phyloP scores from a whole-genome alignment of 73 alveolate genomes.

The Paramecium octaurelia region DNA sequence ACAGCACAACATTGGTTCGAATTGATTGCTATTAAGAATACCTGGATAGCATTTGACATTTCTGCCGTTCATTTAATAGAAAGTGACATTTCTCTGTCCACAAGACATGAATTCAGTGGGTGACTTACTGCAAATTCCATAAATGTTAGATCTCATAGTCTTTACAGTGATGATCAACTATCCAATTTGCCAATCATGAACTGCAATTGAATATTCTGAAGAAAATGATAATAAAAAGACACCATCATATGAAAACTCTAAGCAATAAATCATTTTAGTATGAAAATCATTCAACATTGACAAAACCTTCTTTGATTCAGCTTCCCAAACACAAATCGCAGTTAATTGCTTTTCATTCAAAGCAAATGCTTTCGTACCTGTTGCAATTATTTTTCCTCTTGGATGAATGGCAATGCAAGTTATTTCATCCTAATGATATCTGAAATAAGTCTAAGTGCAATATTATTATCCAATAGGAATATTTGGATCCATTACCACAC shows the following conservation, averaged over 20 bases:
- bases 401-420: conserved; percentile 95
- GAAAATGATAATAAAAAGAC: conserved; percentile 35
- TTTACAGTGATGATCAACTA: conserved; percentile 76
- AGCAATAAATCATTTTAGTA: conserved; percentile 38
- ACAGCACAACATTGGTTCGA: conserved; percentile 13
- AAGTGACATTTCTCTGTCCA: conserved; percentile 89
- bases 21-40: conserved; percentile 66
- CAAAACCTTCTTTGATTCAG: conserved; percentile 49
- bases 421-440: conserved; percentile 91
- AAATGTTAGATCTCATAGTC: conserved; percentile 83
- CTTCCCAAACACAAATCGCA: conserved; percentile 91
- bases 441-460: conserved; percentile 83
- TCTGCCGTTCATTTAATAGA: conserved; percentile 83
- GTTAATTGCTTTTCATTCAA: conserved; percentile 78
- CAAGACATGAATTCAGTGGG: conserved; percentile 85
- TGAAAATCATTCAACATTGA: conserved; percentile 55
- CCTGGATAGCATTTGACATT: conserved; percentile 65
- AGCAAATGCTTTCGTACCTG: conserved; percentile 95
- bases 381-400: conserved; percentile 84
- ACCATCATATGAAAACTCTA: conserved; percentile 54
- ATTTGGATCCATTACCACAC: conserved; percentile 59
- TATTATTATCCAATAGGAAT: conserved; percentile 72
- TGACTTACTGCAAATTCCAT: conserved; percentile 78
- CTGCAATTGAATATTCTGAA: conserved; percentile 59
- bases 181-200: conserved; percentile 59